Conservation (phyloP, 768 basidiomycete genomes). For the Rossbeevera mucosa region DNA sequence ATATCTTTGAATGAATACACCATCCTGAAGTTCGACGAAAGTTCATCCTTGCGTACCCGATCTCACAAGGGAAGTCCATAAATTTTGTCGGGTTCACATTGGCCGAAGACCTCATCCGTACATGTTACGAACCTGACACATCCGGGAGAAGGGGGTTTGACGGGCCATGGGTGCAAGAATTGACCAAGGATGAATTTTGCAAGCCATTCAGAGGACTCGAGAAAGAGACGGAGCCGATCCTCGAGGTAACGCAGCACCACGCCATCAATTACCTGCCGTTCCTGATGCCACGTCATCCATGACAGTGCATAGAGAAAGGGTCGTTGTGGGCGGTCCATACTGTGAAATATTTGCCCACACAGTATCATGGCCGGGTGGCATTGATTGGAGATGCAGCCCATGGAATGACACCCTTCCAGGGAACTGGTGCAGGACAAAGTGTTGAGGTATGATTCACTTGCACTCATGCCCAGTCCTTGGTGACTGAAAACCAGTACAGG, state of each 20-base stretch:
- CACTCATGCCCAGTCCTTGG: too few relatives aligned
- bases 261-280: neutral
- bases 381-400: conserved; percentile 42
- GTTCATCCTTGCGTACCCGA: conserved; percentile 61
- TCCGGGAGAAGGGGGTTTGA: conserved; percentile 13
- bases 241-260: conserved; percentile 40
- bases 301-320: conserved; percentile 49
- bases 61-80: conserved; percentile 51
- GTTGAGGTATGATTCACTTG: conserved; percentile 35
- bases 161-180: conserved; percentile 46
- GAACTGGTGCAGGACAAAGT: conserved; percentile 41
- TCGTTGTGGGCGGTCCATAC: conserved; percentile 63
- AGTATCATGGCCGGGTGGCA: conserved; percentile 49
- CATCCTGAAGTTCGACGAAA: conserved; percentile 22
- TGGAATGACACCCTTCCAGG: conserved; percentile 41
- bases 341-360: conserved; percentile 47
- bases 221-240: conserved; percentile 51
- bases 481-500: conserved; percentile 16
- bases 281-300: neutral
- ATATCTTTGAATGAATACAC: neutral
- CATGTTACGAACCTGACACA: conserved; percentile 31
- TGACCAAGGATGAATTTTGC: conserved; percentile 43
- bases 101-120: conserved; percentile 48
- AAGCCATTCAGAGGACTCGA: conserved; percentile 51
- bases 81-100: conserved; percentile 60